A percentile compares a stretch with the other conserved stretches of the same genome.
Evolutionary conservation across 345 rosid species (phyloP).

Genomic region (rapeseed (Brassica napus)): DNA sequence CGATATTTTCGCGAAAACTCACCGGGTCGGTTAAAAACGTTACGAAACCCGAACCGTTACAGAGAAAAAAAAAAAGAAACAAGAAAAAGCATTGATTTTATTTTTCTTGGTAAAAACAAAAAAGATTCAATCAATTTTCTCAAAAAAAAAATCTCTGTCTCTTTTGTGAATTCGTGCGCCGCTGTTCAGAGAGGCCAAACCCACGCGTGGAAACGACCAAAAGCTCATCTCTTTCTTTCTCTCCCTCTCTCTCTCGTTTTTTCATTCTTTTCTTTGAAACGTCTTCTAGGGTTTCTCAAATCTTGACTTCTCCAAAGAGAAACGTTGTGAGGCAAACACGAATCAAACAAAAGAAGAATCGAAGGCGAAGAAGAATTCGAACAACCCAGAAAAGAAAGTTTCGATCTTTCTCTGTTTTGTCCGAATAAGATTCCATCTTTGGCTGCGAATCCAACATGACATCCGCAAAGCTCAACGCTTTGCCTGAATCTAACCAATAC

Average conservation of each 20-base stretch:
- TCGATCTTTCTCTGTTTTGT: slow-evolving; percentile 7
- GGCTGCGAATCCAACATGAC: slow-evolving; percentile 34
- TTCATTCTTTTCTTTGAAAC: neutral
- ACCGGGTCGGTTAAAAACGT: slow-evolving; percentile 7
- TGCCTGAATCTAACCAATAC: slow-evolving; percentile 24
- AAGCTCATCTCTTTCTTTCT: slow-evolving; percentile 12
- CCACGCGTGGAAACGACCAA: slow-evolving; percentile 45
- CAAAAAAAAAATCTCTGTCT: neutral
- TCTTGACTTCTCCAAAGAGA: slow-evolving; percentile 29
- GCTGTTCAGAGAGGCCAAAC: slow-evolving; percentile 45
- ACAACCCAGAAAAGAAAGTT: slow-evolving; percentile 1
- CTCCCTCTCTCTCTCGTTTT: slow-evolving; percentile 13
- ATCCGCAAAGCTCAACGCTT: slow-evolving; percentile 30
- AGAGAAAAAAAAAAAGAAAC: neutral
- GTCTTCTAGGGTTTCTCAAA: slow-evolving; percentile 28
- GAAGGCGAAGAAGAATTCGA: slow-evolving; percentile 7
- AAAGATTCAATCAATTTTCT: neutral
- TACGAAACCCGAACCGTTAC: neutral
- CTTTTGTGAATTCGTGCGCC: slow-evolving; percentile 34
- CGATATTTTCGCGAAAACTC: slow-evolving; percentile 5
- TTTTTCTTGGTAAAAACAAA: neutral
- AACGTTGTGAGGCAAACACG: slow-evolving; percentile 18
- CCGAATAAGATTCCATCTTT: slow-evolving; percentile 33
- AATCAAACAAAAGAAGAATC: neutral
- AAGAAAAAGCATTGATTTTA: slow-evolving; percentile 1